Evolutionary conservation across 345 rosid genomes (phyloP).

Genomic region (Lepidium africanum): DNA sequence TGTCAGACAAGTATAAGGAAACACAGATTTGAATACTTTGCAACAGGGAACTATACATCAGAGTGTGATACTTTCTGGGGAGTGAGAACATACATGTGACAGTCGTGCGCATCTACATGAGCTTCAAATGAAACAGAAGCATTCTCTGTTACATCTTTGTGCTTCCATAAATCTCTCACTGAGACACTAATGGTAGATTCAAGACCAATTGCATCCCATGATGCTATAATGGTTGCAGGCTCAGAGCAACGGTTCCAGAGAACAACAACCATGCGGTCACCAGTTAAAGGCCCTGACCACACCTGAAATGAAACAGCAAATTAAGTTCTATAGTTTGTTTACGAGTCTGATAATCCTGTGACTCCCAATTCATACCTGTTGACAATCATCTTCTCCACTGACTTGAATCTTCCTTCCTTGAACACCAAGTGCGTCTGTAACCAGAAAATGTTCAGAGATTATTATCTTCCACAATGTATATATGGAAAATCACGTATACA

Average conservation of each 20-base stretch:
- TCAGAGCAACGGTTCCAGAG: slow-evolving; percentile 84
- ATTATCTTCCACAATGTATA: background rate
- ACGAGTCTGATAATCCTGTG: background rate
- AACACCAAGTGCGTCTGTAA: slow-evolving; percentile 86
- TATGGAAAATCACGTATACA: background rate
- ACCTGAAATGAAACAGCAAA: slow-evolving; percentile 37
- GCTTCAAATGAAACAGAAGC: slow-evolving; percentile 58
- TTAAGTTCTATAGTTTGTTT: background rate
- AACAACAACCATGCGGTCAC: slow-evolving; percentile 61
- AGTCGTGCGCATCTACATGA: slow-evolving; percentile 57
- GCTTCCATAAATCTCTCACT: slow-evolving; percentile 87
- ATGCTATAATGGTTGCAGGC: slow-evolving; percentile 56
- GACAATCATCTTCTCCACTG: slow-evolving; percentile 55
- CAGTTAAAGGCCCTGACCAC: slow-evolving; percentile 95
- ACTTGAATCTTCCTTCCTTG: slow-evolving; percentile 81
- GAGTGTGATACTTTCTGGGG: slow-evolving; percentile 33
- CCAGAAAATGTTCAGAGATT: slow-evolving; percentile 14
- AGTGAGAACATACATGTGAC: slow-evolving; percentile 61
- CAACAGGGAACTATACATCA: slow-evolving; percentile 25
- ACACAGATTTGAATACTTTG: background rate
- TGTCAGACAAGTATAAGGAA: background rate
- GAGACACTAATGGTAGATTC: slow-evolving; percentile 56
- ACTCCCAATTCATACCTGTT: slow-evolving; percentile 40
- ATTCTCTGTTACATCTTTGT: slow-evolving; percentile 37
- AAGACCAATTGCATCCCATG: slow-evolving; percentile 70